Base-by-base conservation (phyloP, 1,139 yeast genomes). In the Yamadazyma kanchanaburiensis region DNA sequence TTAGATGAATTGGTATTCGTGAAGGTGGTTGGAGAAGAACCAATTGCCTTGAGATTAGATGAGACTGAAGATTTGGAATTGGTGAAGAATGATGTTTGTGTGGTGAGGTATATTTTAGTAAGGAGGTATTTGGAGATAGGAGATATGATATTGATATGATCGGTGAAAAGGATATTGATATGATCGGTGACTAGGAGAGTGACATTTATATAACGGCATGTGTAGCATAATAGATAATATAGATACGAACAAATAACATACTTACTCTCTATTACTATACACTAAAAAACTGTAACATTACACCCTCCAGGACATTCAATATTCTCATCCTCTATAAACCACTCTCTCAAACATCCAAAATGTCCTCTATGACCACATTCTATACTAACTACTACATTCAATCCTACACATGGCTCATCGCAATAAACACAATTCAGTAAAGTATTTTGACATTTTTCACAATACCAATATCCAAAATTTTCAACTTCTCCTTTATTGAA, bases 301-400 rank as follows among this genome's bases (percentile, higher is more conserved):
- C 94, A 84, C 0, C 94, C 94, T 6, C 80, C 80, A 2, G 97
- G 97, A 50, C 97, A 89, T 34, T 77, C 86, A 3, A 57, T 47
- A 64, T 81, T 79, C 15, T 62, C 69, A 17, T 74, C 82, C 2
- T 67, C 77, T 21, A 80, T 57, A 48, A 85, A 79, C 97, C 97
- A 89, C 28, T 74, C 71, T 37, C 70, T 67, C 48, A 88, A 64
- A 59, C 98, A 91, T 4, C 77, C 78, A 48, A 77, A 78, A 55
- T 91, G 98, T 1, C 94, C 89, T 33, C 80, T 70, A 54, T 91
- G 97, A 0, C 96, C 96, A 61, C 97, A 91, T 26, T 64, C 71
- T 31, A 85, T 58, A 42, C 69, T 62, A 14, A 80, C 61, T n/a
- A 77, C 77, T 15, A 84, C 74, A 8, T 80, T 72, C 32, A 84